Base-by-base conservation (phyloP, 2,329 filamentous ascomycete genomes). In the Colletotrichum sp. region DNA sequence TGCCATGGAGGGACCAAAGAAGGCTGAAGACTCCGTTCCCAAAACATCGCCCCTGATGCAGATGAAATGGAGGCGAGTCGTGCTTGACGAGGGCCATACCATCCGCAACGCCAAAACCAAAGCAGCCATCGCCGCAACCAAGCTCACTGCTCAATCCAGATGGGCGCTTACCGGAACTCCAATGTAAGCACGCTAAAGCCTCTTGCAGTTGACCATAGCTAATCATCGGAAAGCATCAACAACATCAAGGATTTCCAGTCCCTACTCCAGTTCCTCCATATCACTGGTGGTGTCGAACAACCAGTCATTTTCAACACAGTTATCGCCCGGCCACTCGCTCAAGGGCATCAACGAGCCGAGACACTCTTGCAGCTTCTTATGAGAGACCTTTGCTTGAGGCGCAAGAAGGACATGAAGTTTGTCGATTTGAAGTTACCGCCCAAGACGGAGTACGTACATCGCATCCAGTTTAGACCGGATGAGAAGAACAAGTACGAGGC, bases 401-500 rank as follows among this genome's bases (percentile, higher is more conserved):
- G 96, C 48, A 94, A 93, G 83, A 98, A 98, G 82, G 93, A 96
- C 72, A 98, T 98, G 95, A 90, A 90, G 7, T 98, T 98, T 80
- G 91, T 98, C 68, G 95, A 98, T 78, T 87, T 98, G 24, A 94
- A 92, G 77, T 88, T 98, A 10, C 95, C 96, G 0, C 88, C 92
- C 16, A 92, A 98, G 80, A 93, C 92, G 1, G 95, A 96, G 81
- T 96, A 94, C 78, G 88, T 97, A 7, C 93, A 97, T 80, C 91
- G 91, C 10, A 92, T 98, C 78, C 88, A 92, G 10, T 95, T 98
- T 80, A 90, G 92, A 59, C 84, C 91, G 0, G 92, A 96, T 43
- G 96, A 98, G 82, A 89, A 92, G 78, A 90, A 92, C 79, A 95
- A 94, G 84, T 98, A 98, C 81, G 91, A 95, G 52, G 92, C 92